These are phyloP conservation scores for Triticum aestivum DNA, from an alignment of 176 grass and related monocot genomes.

Conservation along the genomic window DNA sequence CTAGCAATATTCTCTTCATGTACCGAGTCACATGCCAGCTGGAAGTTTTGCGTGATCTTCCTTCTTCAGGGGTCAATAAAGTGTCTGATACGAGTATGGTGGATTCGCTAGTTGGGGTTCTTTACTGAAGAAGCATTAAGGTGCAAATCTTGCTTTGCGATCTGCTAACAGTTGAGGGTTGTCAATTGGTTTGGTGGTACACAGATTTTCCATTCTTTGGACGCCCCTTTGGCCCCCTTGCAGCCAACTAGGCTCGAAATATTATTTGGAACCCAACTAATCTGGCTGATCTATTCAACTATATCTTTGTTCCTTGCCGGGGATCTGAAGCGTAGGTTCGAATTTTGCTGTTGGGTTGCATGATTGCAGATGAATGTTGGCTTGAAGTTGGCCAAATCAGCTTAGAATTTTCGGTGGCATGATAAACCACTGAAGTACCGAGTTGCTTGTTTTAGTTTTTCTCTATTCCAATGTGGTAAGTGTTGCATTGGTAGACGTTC, in stretches of 20 bases:
- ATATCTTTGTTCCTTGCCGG: neutral
- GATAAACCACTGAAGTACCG: neutral
- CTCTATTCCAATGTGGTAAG: too few relatives aligned
- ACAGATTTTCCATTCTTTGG: neutral
- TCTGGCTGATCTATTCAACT: neutral
- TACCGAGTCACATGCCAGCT: neutral
- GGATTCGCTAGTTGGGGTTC: neutral
- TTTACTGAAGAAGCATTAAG: conserved; percentile 26
- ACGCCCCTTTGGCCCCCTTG: neutral
- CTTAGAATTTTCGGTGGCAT: neutral
- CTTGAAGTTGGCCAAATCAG: neutral
- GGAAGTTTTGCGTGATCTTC: conserved; percentile 2
- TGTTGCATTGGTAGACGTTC: neutral
- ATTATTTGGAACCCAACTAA: neutral
- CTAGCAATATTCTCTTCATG: conserved; percentile 12
- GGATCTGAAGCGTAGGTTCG: neutral
- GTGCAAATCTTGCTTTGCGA: conserved; percentile 24
- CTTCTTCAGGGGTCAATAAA: neutral
- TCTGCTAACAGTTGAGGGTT: conserved; percentile 3
- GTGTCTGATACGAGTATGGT: neutral
- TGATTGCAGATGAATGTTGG: neutral
- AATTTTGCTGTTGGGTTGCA: neutral
- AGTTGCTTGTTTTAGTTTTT: neutral
- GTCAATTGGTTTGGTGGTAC: neutral
- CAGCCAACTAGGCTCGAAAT: too few relatives aligned